Base-by-base conservation (phyloP, 2,329 filamentous ascomycete genomes). In the Zymoseptoria pseudotritici region DNA sequence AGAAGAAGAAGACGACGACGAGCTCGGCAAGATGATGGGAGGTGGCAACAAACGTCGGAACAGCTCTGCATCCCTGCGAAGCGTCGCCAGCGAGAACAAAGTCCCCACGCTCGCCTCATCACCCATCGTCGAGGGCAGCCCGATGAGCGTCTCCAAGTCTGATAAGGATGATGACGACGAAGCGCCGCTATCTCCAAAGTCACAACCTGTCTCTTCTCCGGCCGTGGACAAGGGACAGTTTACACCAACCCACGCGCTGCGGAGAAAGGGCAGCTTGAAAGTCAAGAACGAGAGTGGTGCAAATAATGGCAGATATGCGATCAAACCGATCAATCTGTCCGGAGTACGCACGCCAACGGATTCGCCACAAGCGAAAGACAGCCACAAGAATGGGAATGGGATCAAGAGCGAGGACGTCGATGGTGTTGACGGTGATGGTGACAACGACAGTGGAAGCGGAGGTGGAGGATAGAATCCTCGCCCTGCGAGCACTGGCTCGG, bases 1-100 rank as follows among this genome's bases (percentile, higher is more conserved):
- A 67, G 92, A 96, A 71, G 93, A 97, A 59, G 91, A 96, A 63
- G 93, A 97, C 53, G 92, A 96, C 58, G 92, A 97, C 65, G 90
- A 93, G 70, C 77, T 97, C n/a, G 86, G 86, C 58, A 96, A 94
- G 75, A 81, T 97, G 67, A 85, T 90, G 65, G 65, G 66, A 17
- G 58, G 62, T 46, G 69, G 71, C 54, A 71, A 71, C 11, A 77
- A 78, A 56, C 76, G 80, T 60, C 72, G 79, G 29, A 79, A 76
- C 57, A 76, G 69, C 54, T 70, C 66, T 31, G 67, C 65, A 1
- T 67, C 67, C 4, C 58, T 66, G 22, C 61, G 61, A 29, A 65
- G 62, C 21, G 63, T 58, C 5, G 61, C 42, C 8, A 52, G 50
- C 49, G 55, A 10, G 61, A 55, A 54, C 46, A 42, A 53, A 29